Percentiles rank a stretch among this genome's conserved stretches.
Conservation (phyloP, 1,139 yeast species). For the Yamadazyma friedrichii region DNA sequence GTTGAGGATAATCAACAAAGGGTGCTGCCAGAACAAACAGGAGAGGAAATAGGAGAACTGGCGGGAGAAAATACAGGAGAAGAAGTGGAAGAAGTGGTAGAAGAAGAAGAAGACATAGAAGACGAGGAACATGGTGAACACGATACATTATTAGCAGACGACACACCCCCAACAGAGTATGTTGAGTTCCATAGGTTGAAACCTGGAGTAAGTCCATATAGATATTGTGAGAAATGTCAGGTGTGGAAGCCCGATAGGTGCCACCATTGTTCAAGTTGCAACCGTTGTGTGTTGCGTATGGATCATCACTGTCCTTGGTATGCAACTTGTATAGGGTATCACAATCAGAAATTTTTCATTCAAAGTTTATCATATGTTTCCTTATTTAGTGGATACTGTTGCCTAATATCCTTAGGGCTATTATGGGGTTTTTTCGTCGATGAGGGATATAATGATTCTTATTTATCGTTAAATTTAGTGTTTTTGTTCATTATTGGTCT, state of each 20-base stretch:
- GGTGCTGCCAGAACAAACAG: background rate
- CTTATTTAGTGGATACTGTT: slow-evolving; percentile 42
- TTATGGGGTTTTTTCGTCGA: slow-evolving; percentile 52
- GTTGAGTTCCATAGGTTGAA: slow-evolving; percentile 14
- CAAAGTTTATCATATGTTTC: slow-evolving; percentile 68
- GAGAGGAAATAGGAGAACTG: background rate
- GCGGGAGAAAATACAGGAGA: background rate
- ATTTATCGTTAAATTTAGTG: slow-evolving; percentile 59
- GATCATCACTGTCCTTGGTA: slow-evolving; percentile 99
- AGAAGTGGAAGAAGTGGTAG: background rate
- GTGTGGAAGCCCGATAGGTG: slow-evolving; percentile 94
- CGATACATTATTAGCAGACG: slow-evolving; percentile 3
- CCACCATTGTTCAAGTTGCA: slow-evolving; percentile 82
- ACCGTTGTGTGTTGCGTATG: slow-evolving; percentile 71
- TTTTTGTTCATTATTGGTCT: slow-evolving; percentile 57
- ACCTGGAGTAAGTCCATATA: slow-evolving; percentile 16
- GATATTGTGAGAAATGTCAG: slow-evolving; percentile 59
- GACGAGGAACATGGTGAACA: background rate
- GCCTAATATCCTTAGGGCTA: slow-evolving; percentile 35
- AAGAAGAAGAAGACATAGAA: background rate
- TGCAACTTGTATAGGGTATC: slow-evolving; percentile 73
- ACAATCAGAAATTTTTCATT: slow-evolving; percentile 30
- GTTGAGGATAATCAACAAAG: background rate
- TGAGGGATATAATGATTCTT: slow-evolving; percentile 33
- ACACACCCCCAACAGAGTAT: slow-evolving; percentile 14